Conservation (phyloP, 306 rosid genomes). For the Castanospermum australe region DNA sequence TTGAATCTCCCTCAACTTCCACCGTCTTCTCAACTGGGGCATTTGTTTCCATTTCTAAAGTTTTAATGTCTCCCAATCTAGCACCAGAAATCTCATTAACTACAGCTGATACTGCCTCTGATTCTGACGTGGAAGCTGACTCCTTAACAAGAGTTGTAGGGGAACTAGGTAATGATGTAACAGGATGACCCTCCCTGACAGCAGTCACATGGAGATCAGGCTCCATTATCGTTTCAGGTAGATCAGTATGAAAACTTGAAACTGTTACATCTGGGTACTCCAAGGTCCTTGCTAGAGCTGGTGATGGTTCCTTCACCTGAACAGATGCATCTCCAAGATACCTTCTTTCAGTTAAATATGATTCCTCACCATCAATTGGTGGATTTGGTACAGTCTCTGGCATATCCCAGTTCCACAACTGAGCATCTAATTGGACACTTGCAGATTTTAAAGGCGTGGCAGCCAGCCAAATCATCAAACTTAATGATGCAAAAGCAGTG, state of each 20-base stretch:
- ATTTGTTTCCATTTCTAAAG: slow-evolving; percentile 35
- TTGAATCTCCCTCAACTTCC: slow-evolving; percentile 56
- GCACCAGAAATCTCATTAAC: slow-evolving; percentile 45
- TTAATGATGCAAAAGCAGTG: slow-evolving; percentile 57
- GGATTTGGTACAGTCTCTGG: slow-evolving; percentile 38
- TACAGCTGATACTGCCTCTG: slow-evolving; percentile 41
- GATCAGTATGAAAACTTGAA: slow-evolving; percentile 37
- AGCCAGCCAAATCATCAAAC: slow-evolving; percentile 81
- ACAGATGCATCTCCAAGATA: slow-evolving; percentile 45
- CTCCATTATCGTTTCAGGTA: slow-evolving; percentile 58
- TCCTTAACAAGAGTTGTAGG: slow-evolving; percentile 36
- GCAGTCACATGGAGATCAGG: slow-evolving; percentile 46
- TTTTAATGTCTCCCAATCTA: slow-evolving; percentile 30
- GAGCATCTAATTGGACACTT: slow-evolving; percentile 49
- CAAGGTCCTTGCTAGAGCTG: slow-evolving; percentile 30
- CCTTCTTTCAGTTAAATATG: slow-evolving; percentile 40
- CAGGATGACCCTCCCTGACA: slow-evolving; percentile 46
- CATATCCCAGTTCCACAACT: slow-evolving; percentile 52
- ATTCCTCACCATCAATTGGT: slow-evolving; percentile 24
- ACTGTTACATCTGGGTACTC: slow-evolving; percentile 47
- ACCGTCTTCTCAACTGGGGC: slow-evolving; percentile 51
- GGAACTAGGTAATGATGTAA: slow-evolving; percentile 34
- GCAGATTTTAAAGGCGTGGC: slow-evolving; percentile 88
- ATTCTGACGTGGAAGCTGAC: slow-evolving; percentile 40
- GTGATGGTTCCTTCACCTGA: slow-evolving; percentile 39